These are phyloP conservation scores for Hymenoscyphus albidus DNA, from an alignment of 2,329 filamentous ascomycete species.

Conservation along the genomic window DNA sequence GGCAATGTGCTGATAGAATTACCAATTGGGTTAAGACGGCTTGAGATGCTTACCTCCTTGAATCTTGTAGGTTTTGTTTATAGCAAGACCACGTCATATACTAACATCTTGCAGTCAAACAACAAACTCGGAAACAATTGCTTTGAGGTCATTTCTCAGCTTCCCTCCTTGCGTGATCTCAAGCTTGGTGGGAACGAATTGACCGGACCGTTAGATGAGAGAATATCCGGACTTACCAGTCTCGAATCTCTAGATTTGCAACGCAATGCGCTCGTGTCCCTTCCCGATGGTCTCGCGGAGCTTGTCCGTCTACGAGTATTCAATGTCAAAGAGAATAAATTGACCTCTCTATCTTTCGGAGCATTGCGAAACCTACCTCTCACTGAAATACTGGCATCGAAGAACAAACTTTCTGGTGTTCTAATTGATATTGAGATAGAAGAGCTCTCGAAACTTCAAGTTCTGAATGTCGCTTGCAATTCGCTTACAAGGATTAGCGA, in stretches of 20 bases:
- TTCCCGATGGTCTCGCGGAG: constrained; percentile 65
- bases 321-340: constrained; percentile 75
- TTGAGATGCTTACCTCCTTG: constrained; percentile 71
- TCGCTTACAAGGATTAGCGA: constrained; percentile 47
- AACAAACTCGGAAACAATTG: constrained; percentile 73
- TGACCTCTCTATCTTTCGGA: constrained; percentile 68
- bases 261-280: constrained; percentile 68
- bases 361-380: constrained; percentile 64
- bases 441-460: constrained; percentile 62
- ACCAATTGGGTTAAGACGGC: constrained; percentile 69
- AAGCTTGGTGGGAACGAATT: constrained; percentile 77
- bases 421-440: constrained; percentile 63
- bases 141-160: constrained; percentile 70
- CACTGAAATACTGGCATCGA: constrained; percentile 68
- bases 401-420: constrained; percentile 72
- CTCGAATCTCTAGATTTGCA: constrained; percentile 81
- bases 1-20: constrained; percentile 72
- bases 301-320: constrained; percentile 69
- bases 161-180: constrained; percentile 70
- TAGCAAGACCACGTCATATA: neutral
- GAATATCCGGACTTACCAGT: constrained; percentile 60
- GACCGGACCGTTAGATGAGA: constrained; percentile 60
- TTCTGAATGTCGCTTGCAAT: constrained; percentile 75
- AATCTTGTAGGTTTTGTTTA: constrained; percentile 62
- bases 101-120: constrained; percentile 55